These are phyloP conservation scores for Colletotrichum euphorbiae DNA, from an alignment of 2,329 filamentous ascomycete species.

Conservation along the genomic window DNA sequence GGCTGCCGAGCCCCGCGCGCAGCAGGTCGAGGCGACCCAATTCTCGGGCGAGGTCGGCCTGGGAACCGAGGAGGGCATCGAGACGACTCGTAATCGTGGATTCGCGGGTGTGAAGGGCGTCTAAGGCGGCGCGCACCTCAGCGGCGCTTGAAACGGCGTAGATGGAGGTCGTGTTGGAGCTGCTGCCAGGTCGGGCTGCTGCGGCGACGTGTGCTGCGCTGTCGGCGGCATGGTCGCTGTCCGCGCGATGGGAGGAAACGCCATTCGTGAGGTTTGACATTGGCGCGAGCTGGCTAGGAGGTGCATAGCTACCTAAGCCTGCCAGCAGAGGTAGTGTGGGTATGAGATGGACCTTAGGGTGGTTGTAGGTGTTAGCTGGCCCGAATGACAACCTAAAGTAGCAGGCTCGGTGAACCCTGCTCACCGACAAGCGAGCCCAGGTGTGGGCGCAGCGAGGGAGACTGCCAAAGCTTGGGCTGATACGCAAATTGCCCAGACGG, in stretches of 20 bases:
- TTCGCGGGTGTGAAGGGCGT: constrained; percentile 81
- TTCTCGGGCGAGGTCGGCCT: constrained; percentile 88
- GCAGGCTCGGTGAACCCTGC: constrained; percentile 31
- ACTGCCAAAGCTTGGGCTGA: constrained; percentile 24
- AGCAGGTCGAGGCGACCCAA: constrained; percentile 89
- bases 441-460: constrained; percentile 34
- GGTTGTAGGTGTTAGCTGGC: constrained; percentile 40
- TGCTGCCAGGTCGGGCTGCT: constrained; percentile 23
- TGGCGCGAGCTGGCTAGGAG: constrained; percentile 53
- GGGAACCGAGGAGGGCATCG: constrained; percentile 81
- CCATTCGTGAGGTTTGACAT: constrained; percentile 63
- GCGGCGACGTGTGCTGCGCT: constrained; percentile 37
- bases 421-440: constrained; percentile 39
- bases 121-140: constrained; percentile 83
- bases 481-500: constrained; percentile 19
- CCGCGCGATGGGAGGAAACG: constrained; percentile 50
- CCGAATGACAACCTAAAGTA: constrained; percentile 36
- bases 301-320: constrained; percentile 56
- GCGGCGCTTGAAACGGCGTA: constrained; percentile 79
- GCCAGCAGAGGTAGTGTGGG: constrained; percentile 39
- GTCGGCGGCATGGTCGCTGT: constrained; percentile 46
- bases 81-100: constrained; percentile 78
- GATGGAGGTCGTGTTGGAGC: constrained; percentile 54
- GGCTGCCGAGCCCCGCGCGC: constrained; percentile 87
- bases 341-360: constrained; percentile 36